phyloP scores from a whole-genome alignment of 2,329 filamentous ascomycete genomes.

The Fusarium sarcochroum region DNA sequence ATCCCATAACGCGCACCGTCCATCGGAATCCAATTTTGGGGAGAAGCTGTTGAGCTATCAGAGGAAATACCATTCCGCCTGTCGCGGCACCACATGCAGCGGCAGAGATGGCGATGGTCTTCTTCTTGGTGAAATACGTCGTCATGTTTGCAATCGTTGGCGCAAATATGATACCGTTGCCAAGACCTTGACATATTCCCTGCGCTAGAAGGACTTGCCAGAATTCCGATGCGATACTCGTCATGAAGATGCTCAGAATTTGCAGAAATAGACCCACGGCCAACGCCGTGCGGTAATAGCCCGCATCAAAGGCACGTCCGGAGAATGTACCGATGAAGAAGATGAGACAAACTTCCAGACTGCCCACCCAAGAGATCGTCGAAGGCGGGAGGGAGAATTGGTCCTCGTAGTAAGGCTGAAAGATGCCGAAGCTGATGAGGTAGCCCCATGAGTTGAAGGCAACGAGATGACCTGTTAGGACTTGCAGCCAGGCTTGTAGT shows the following conservation, averaged over 20 bases:
- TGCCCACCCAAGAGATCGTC: constrained; percentile 64
- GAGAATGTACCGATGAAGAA: constrained; percentile 58
- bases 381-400: constrained; percentile 52
- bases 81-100: constrained; percentile 71
- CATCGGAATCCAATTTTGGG: constrained; percentile 73
- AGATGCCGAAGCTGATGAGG: constrained; percentile 58
- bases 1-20: constrained; percentile 73
- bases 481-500: constrained; percentile 55
- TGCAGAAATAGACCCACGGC: constrained; percentile 59
- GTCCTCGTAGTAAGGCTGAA: constrained; percentile 56
- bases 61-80: constrained; percentile 75
- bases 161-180: constrained; percentile 67
- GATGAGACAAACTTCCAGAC: constrained; percentile 61
- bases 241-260: constrained; percentile 61
- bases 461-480: constrained; percentile 55
- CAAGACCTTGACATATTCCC: constrained; percentile 70
- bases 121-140: constrained; percentile 73
- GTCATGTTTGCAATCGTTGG: constrained; percentile 67
- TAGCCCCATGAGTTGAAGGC: constrained; percentile 58
- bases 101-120: constrained; percentile 71
- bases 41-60: constrained; percentile 68
- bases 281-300: constrained; percentile 55
- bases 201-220: constrained; percentile 67
- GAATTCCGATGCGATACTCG: constrained; percentile 59
- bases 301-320: constrained; percentile 59